Conservation (phyloP, 345 rosid genomes). For the Barbarea vulgaris region DNA sequence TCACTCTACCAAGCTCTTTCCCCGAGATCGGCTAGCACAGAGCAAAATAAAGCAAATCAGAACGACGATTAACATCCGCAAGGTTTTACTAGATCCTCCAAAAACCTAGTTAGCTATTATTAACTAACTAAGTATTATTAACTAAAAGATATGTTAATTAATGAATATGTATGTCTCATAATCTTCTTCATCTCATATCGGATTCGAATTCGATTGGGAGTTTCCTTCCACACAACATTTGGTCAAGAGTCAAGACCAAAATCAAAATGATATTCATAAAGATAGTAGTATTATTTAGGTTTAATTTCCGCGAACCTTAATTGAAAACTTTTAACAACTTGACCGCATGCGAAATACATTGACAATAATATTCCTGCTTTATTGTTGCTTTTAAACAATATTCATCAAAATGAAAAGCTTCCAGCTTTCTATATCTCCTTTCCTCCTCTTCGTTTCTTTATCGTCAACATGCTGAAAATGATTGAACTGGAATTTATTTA, state of each 20-base stretch:
- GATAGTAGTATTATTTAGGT: background rate
- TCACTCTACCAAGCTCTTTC: no score
- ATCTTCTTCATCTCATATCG: no score
- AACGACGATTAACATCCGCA: no score
- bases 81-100: no score
- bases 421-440: background rate
- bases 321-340: conserved; percentile 9
- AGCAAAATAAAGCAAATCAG: no score
- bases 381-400: conserved; percentile 8
- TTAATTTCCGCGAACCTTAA: background rate
- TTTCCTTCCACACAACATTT: background rate
- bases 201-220: background rate
- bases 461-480: conserved; percentile 7
- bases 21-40: no score
- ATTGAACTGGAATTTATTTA: background rate
- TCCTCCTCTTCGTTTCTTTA: background rate
- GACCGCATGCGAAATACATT: conserved; percentile 8
- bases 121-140: no score
- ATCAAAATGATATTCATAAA: background rate
- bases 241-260: background rate
- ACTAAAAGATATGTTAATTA: background rate
- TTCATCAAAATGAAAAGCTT: conserved; percentile 15
- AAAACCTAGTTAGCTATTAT: no score
- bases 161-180: no score
- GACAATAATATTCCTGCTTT: conserved; percentile 5